A percentile compares a stretch with the other conserved stretches of the same genome.
These are phyloP conservation scores for Malus fusca DNA, from an alignment of 306 rosid genomes.

Conservation along the genomic window DNA sequence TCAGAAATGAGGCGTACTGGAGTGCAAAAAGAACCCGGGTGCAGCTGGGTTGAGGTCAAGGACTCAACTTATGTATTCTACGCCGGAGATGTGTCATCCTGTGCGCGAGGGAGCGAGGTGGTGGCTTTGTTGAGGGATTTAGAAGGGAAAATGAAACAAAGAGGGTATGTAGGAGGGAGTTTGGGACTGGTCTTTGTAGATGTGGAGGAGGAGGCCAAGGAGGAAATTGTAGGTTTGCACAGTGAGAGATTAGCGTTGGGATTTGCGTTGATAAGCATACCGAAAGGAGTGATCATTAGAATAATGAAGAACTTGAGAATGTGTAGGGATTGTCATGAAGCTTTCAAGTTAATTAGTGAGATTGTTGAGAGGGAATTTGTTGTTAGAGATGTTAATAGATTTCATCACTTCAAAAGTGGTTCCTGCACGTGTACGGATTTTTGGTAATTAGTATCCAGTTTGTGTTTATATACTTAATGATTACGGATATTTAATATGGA, in stretches of 20 bases:
- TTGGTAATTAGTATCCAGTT: constrained; percentile 32
- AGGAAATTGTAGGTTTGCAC: constrained; percentile 58
- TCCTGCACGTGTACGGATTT: constrained; percentile 57
- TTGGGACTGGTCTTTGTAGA: constrained; percentile 64
- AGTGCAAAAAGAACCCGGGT: constrained; percentile 66
- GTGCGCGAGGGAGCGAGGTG: constrained; percentile 34
- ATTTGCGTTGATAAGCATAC: constrained; percentile 59
- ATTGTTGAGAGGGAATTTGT: constrained; percentile 61
- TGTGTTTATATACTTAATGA: neutral
- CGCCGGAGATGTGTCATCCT: constrained; percentile 52
- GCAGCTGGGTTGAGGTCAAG: constrained; percentile 84
- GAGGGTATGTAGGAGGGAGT: constrained; percentile 62
- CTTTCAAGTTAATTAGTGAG: constrained; percentile 70
- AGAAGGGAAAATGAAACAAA: constrained; percentile 57
- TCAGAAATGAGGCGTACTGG: constrained; percentile 54
- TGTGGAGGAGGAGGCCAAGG: constrained; percentile 69
- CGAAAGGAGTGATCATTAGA: constrained; percentile 60
- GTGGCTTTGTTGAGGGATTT: constrained; percentile 42
- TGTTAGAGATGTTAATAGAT: constrained; percentile 77
- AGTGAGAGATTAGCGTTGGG: constrained; percentile 82
- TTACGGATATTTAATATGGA: neutral
- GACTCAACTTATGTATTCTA: constrained; percentile 54
- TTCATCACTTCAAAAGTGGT: constrained; percentile 73
- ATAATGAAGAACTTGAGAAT: constrained; percentile 85
- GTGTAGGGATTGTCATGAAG: constrained; percentile 70